Percentiles rank a stretch among this genome's conserved stretches.
phyloP scores from a whole-genome alignment of 1,139 yeast genomes.

The Scheffersomyces parashehatae region DNA sequence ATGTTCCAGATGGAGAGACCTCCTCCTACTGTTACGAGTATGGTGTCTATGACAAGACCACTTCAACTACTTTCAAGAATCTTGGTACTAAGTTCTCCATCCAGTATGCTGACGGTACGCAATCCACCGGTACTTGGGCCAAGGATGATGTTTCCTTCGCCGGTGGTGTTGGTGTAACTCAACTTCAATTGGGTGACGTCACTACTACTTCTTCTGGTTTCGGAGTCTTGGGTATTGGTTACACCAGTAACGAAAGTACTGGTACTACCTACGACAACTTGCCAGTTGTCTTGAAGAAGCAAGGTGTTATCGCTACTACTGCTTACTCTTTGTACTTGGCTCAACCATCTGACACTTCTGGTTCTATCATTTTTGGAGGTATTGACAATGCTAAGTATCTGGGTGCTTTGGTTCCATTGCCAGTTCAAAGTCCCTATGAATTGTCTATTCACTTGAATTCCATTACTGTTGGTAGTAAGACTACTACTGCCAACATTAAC shows the following conservation, averaged over 20 bases:
- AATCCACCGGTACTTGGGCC: slow-evolving; percentile 17
- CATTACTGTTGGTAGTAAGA: slow-evolving; percentile 5
- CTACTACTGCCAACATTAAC: slow-evolving; percentile 1
- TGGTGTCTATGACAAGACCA: slow-evolving; percentile 11
- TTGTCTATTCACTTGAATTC: slow-evolving; percentile 9
- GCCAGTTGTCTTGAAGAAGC: slow-evolving; percentile 20
- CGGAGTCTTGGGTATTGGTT: slow-evolving; percentile 25
- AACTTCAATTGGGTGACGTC: slow-evolving; percentile 21
- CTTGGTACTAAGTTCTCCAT: slow-evolving; percentile 9
- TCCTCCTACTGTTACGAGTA: slow-evolving; percentile 2
- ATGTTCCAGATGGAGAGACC: not conserved
- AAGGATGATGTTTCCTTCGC: slow-evolving; percentile 15
- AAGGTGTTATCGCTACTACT: slow-evolving; percentile 19
- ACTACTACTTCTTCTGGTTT: slow-evolving; percentile 12
- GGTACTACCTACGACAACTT: slow-evolving; percentile 16
- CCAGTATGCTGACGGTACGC: slow-evolving; percentile 15
- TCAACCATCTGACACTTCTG: slow-evolving; percentile 9
- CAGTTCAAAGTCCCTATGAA: slow-evolving; percentile 3
- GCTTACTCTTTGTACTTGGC: slow-evolving; percentile 24
- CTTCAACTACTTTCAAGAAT: slow-evolving; percentile 7
- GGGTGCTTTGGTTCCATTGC: slow-evolving; percentile 13
- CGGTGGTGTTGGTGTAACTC: slow-evolving; percentile 10
- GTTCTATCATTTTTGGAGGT: slow-evolving; percentile 21
- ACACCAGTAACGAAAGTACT: slow-evolving; percentile 9
- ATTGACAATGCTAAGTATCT: slow-evolving; percentile 17